Percentiles rank a stretch among this genome's conserved stretches.
phyloP scores from a whole-genome alignment of 1,284 basidiomycete species.

The Rhizoctonia solani region DNA sequence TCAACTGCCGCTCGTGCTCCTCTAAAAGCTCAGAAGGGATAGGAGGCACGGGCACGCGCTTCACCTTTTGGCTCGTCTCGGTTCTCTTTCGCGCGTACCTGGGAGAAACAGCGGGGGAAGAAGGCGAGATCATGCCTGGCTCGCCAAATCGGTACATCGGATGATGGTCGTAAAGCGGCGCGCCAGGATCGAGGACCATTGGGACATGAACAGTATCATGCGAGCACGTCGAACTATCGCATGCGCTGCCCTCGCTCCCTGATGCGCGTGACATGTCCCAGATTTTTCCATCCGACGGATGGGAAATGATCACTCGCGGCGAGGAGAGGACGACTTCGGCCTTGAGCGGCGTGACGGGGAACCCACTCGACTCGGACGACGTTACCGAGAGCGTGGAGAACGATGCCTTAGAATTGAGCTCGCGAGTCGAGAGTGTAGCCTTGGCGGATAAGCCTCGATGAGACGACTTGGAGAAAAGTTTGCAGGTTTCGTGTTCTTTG shows the following conservation, averaged over 20 bases:
- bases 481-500: too few relatives aligned
- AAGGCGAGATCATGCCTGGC: not conserved
- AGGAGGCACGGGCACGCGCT: constrained; percentile 26
- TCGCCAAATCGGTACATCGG: not conserved
- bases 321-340: constrained; percentile 10
- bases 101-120: not conserved
- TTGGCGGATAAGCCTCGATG: not conserved
- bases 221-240: constrained; percentile 7
- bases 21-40: constrained; percentile 26
- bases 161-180: not conserved
- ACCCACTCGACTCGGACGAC: constrained; percentile 24
- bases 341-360: constrained; percentile 25
- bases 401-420: not conserved
- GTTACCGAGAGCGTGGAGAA: constrained; percentile 2
- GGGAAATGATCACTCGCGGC: constrained; percentile 13
- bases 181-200: not conserved
- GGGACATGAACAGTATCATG: not conserved
- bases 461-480: not conserved
- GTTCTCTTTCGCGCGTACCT: not conserved
- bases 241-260: not conserved
- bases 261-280: constrained; percentile 8
- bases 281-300: constrained; percentile 13
- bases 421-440: not conserved
- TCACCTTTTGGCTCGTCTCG: not conserved
- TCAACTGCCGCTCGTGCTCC: constrained; percentile 26